A percentile compares a stretch with the other conserved stretches of the same genome.
Conservation (phyloP, 345 rosid genomes). For the Anastatica hierochuntica region DNA sequence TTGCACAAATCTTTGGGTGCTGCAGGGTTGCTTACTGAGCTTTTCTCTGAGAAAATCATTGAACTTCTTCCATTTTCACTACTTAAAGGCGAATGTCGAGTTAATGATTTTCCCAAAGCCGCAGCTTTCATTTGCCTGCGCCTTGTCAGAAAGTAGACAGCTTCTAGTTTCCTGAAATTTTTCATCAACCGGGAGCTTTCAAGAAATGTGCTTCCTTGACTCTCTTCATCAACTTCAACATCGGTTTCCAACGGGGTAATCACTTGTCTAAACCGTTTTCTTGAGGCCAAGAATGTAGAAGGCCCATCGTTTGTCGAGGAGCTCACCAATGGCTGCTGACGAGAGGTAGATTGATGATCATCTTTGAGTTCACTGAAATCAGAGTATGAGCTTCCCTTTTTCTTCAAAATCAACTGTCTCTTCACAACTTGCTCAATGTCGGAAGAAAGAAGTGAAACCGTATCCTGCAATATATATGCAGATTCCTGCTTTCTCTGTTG, state of each 20-base stretch:
- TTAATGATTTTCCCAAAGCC: slow-evolving; percentile 29
- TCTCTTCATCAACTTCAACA: slow-evolving; percentile 33
- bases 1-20: slow-evolving; percentile 29
- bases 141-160: slow-evolving; percentile 79
- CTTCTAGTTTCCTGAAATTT: slow-evolving; percentile 83
- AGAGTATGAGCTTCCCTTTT: slow-evolving; percentile 33
- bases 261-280: slow-evolving; percentile 58
- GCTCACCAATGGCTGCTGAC: slow-evolving; percentile 36
- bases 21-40: slow-evolving; percentile 49
- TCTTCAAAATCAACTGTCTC: slow-evolving; percentile 47
- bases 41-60: slow-evolving; percentile 58
- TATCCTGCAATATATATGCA: slow-evolving; percentile 55
- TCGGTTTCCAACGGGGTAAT: slow-evolving; percentile 28
- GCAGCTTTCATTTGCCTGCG: slow-evolving; percentile 44
- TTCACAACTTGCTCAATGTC: slow-evolving; percentile 75
- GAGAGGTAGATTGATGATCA: slow-evolving; percentile 32
- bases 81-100: slow-evolving; percentile 45
- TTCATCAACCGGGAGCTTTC: slow-evolving; percentile 70
- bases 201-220: slow-evolving; percentile 44
- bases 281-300: slow-evolving; percentile 43
- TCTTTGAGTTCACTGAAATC: slow-evolving; percentile 39
- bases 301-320: slow-evolving; percentile 35
- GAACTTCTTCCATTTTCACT: slow-evolving; percentile 73
- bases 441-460: slow-evolving; percentile 58
- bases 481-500: slow-evolving; percentile 74